These are phyloP conservation scores for Aurantiochytrium sp. DNA, from an alignment of 108 stramenopile species.

Conservation along the genomic window DNA sequence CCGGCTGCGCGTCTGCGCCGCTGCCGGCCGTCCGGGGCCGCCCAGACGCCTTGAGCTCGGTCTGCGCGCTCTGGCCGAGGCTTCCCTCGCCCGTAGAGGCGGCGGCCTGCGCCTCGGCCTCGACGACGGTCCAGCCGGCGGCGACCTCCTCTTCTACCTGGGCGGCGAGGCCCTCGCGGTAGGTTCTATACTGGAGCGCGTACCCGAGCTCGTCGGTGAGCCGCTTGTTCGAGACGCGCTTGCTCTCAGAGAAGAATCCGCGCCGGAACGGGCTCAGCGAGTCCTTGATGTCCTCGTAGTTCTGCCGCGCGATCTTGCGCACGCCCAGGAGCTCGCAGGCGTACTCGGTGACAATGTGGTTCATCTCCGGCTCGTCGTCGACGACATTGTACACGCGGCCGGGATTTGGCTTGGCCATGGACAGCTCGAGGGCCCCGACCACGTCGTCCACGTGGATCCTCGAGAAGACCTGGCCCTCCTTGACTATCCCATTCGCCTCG, in stretches of 20 bases:
- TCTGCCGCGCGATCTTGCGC: not conserved
- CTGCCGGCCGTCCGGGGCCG: too few species aligned
- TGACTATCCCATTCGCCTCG: not conserved
- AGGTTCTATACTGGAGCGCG: not conserved
- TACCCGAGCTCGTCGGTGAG: not conserved
- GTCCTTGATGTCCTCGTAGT: not conserved
- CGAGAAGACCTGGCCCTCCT: constrained; percentile 21
- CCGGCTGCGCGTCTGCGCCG: not conserved
- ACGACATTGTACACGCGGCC: constrained; percentile 25
- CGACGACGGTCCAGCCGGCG: not conserved
- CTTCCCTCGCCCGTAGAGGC: not conserved
- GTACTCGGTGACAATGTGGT: not conserved
- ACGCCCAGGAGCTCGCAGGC: not conserved
- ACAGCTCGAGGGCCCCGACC: not conserved
- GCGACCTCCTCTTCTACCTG: constrained; percentile 11
- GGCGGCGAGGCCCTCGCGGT: not conserved
- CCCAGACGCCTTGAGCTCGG: not conserved
- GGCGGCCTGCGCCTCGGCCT: not conserved
- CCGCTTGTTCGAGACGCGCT: not conserved
- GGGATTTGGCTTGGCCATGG: not conserved
- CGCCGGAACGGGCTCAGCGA: not conserved
- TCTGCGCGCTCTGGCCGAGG: not conserved
- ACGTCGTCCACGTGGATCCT: not conserved
- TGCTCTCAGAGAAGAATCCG: not conserved
- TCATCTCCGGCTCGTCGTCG: not conserved